These are phyloP conservation scores for Aspergillus clavatus DNA, from an alignment of 2,329 filamentous ascomycete genomes.

Conservation along the genomic window DNA sequence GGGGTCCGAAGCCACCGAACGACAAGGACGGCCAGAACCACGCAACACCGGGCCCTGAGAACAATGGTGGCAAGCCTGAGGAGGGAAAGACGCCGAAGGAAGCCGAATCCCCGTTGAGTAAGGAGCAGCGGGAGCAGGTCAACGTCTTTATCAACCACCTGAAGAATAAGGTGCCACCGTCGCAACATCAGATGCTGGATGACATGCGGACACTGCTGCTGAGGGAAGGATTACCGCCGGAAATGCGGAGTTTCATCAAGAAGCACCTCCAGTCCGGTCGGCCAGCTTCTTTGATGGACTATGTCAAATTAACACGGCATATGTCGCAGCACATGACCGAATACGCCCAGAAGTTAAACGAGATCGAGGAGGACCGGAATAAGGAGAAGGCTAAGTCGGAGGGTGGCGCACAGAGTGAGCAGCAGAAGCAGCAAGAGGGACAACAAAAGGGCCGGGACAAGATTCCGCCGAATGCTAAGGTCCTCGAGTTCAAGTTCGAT, in stretches of 20 bases:
- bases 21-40: conserved; percentile 32
- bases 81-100: conserved; percentile 35
- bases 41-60: conserved; percentile 34
- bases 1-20: conserved; percentile 42
- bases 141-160: conserved; percentile 53
- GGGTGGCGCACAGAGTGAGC: conserved; percentile 23
- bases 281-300: conserved; percentile 49
- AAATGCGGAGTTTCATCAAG: conserved; percentile 61
- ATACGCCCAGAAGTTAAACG: conserved; percentile 33
- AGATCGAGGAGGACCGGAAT: conserved; percentile 23
- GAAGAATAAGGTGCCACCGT: conserved; percentile 55
- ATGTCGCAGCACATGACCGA: conserved; percentile 54
- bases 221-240: conserved; percentile 63
- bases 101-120: conserved; percentile 44
- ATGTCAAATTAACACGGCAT: conserved; percentile 57
- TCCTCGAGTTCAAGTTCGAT: conserved; percentile 50
- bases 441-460: conserved; percentile 25
- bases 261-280: conserved; percentile 46
- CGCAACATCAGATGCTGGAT: conserved; percentile 57
- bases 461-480: conserved; percentile 29
- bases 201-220: conserved; percentile 60
- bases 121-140: conserved; percentile 55
- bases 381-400: conserved; percentile 20
- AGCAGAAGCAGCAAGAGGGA: conserved; percentile 17
- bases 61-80: conserved; percentile 41